Conservation (phyloP, 345 rosid species). For the Eucalyptus decipiens region DNA sequence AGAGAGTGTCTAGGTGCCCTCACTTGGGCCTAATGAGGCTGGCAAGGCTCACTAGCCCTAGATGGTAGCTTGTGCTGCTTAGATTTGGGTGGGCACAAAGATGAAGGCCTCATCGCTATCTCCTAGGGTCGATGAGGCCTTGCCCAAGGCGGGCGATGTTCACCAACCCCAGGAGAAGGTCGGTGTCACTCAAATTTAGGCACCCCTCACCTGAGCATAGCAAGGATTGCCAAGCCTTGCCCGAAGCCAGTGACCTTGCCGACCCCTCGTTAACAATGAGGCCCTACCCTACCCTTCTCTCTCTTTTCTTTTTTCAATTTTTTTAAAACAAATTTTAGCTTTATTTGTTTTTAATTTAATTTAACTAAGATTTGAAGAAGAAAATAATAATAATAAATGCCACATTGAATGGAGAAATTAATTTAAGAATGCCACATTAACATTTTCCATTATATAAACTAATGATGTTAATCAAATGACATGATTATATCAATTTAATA, state of each 20-base stretch:
- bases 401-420: too few species aligned
- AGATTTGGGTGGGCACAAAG: neutral
- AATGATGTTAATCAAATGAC: accelerated
- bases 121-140: neutral
- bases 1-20: too few species aligned
- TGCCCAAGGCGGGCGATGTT: accelerated
- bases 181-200: accelerated
- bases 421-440: accelerated
- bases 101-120: accelerated
- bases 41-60: neutral
- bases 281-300: neutral
- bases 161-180: too few species aligned
- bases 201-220: accelerated
- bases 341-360: too few species aligned
- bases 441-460: neutral
- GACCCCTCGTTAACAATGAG: accelerated
- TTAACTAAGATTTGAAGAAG: neutral
- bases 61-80: accelerated
- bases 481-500: too few species aligned
- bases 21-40: too few species aligned
- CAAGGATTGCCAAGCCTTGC: accelerated
- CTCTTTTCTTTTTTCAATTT: too few species aligned
- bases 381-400: too few species aligned
- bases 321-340: neutral
- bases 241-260: accelerated